phyloP scores from a whole-genome alignment of 176 grass and related monocot genomes.

The Bolboschoenus planiculmis region DNA sequence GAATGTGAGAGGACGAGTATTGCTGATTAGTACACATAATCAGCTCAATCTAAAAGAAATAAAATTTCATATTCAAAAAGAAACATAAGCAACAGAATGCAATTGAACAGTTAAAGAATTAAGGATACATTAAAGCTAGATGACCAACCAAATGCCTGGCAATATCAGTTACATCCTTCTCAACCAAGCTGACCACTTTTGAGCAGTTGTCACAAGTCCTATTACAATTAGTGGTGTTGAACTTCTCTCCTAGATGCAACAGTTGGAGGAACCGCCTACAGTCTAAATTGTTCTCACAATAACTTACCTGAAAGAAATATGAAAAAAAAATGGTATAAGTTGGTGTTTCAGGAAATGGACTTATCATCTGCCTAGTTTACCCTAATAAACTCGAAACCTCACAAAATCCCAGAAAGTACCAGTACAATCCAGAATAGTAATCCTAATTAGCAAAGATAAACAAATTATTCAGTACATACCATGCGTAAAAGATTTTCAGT shows the following conservation, averaged over 20 bases:
- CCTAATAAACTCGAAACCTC: slow-evolving; percentile 12
- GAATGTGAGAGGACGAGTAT: slow-evolving; percentile 61
- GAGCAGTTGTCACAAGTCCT: slow-evolving; percentile 90
- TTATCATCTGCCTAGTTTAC: background rate
- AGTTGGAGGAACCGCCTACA: slow-evolving; percentile 86
- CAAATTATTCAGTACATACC: slow-evolving; percentile 38
- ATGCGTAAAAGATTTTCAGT: slow-evolving; percentile 86
- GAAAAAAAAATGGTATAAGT: background rate
- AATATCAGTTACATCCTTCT: slow-evolving; percentile 73
- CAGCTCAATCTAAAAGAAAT: slow-evolving; percentile 61
- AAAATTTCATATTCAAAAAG: slow-evolving; percentile 6
- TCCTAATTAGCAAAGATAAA: background rate
- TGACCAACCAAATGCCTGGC: slow-evolving; percentile 66
- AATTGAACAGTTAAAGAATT: background rate
- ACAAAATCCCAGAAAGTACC: slow-evolving; percentile 5
- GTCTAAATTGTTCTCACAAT: slow-evolving; percentile 87
- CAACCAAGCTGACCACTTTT: slow-evolving; percentile 60
- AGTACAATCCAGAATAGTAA: background rate
- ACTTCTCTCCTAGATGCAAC: slow-evolving; percentile 87
- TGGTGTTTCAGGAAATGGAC: background rate
- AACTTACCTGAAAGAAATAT: slow-evolving; percentile 54
- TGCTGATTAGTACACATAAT: slow-evolving; percentile 29
- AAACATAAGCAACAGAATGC: background rate
- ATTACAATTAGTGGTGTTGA: slow-evolving; percentile 49
- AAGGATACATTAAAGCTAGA: background rate